Evolutionary conservation across 305 asterid genomes (phyloP).

Genomic region (Nicotiana rustica): DNA sequence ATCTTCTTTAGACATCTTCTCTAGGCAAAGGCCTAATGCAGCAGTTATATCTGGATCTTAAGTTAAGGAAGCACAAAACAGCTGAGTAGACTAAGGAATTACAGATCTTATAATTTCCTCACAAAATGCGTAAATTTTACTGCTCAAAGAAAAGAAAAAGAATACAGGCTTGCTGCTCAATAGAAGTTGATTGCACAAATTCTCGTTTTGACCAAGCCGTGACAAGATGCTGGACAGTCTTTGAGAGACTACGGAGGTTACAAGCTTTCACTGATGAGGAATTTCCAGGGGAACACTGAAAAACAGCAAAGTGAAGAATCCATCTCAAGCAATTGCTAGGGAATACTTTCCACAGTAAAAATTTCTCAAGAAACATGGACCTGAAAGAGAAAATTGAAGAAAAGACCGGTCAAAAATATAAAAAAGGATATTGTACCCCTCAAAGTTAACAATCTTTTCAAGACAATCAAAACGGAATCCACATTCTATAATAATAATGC

Average conservation of each 20-base stretch:
- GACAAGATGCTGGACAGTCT: slow-evolving; percentile 76
- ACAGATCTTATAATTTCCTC: background rate
- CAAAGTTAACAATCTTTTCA: slow-evolving; percentile 26
- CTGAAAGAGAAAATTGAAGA: slow-evolving; percentile 53
- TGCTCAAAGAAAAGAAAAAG: slow-evolving; percentile 46
- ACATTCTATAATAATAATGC: slow-evolving; percentile 31
- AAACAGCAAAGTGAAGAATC: slow-evolving; percentile 93
- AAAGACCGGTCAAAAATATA: background rate
- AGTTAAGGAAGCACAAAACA: slow-evolving; percentile 52
- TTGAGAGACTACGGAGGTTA: slow-evolving; percentile 60
- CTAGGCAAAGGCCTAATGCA: slow-evolving; percentile 94
- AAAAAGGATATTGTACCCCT: background rate
- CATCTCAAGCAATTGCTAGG: slow-evolving; percentile 88
- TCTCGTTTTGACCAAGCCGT: slow-evolving; percentile 83
- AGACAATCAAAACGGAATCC: slow-evolving; percentile 18
- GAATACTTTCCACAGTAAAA: slow-evolving; percentile 92
- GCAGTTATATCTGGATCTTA: slow-evolving; percentile 79
- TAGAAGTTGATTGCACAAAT: slow-evolving; percentile 85
- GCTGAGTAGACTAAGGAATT: background rate
- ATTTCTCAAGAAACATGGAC: slow-evolving; percentile 82
- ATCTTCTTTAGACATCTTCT: slow-evolving; percentile 90
- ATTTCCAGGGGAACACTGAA: slow-evolving; percentile 71
- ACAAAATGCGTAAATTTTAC: background rate
- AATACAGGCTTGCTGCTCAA: slow-evolving; percentile 98
- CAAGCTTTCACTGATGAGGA: slow-evolving; percentile 48